A percentile compares a stretch with the other conserved stretches of the same genome.
These are phyloP conservation scores for Piper longum DNA, from an alignment of 164 flowering plant species.

Conservation along the genomic window DNA sequence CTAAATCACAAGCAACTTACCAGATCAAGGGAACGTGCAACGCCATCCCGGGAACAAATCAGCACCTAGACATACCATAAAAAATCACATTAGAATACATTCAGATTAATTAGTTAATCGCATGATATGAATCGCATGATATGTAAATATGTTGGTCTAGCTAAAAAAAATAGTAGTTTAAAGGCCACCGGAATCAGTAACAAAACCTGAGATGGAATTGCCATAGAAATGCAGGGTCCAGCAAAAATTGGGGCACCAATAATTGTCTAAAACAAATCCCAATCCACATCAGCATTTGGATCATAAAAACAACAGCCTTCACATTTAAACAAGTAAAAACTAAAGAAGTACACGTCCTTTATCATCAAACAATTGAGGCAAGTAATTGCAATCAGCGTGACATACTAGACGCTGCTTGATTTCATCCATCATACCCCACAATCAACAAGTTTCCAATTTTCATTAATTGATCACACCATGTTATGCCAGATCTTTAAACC, in stretches of 20 bases:
- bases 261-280: slow-evolving; percentile 22
- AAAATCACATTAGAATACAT: not conserved
- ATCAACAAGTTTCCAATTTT: too few species aligned
- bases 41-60: slow-evolving; percentile 70
- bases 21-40: slow-evolving; percentile 54
- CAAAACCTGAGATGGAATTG: slow-evolving; percentile 63
- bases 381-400: not conserved
- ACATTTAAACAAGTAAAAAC: too few species aligned
- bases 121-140: not conserved
- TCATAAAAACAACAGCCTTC: not conserved
- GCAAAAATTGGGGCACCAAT: slow-evolving; percentile 82
- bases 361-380: not conserved
- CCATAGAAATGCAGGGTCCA: slow-evolving; percentile 52
- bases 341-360: not conserved
- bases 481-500: not conserved
- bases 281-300: not conserved
- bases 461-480: not conserved
- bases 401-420: not conserved
- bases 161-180: not conserved
- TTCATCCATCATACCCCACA: not conserved
- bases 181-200: not conserved
- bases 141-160: not conserved
- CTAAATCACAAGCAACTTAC: slow-evolving; percentile 15
- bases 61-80: slow-evolving; percentile 34
- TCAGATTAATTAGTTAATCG: not conserved